phyloP scores from a whole-genome alignment of 768 basidiomycete genomes.

The Tulasnella sp. region DNA sequence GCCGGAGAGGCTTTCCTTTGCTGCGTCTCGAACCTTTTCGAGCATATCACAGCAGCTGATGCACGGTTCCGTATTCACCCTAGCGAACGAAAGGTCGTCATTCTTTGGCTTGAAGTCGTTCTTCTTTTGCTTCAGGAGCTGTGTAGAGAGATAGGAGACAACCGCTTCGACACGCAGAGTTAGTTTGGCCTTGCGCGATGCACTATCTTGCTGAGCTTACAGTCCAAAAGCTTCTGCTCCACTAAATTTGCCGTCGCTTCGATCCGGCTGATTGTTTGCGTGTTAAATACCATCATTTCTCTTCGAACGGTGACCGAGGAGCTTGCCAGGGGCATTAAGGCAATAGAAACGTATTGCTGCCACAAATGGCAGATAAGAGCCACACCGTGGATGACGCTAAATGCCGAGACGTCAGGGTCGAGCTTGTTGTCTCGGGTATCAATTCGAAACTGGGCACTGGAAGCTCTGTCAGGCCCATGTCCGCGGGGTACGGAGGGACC shows the following conservation, averaged over 20 bases:
- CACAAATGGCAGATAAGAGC: constrained; percentile 91
- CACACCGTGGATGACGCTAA: constrained; percentile 52
- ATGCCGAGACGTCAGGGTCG: constrained; percentile 64
- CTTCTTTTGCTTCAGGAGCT: constrained; percentile 85
- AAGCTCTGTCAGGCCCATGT: neutral
- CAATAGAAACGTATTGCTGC: constrained; percentile 92
- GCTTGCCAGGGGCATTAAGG: constrained; percentile 70
- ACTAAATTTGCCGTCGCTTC: constrained; percentile 73
- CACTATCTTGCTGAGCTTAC: constrained; percentile 33
- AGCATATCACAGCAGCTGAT: constrained; percentile 71
- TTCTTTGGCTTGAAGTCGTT: constrained; percentile 95
- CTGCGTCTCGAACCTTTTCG: constrained; percentile 66
- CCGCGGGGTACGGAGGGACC: constrained; percentile 24
- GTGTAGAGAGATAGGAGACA: constrained; percentile 56
- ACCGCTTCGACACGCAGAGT: constrained; percentile 37
- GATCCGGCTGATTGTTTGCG: constrained; percentile 69
- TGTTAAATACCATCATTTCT: constrained; percentile 89
- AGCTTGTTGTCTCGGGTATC: constrained; percentile 60
- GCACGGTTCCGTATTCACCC: constrained; percentile 92
- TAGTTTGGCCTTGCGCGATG: neutral
- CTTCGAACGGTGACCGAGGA: constrained; percentile 76
- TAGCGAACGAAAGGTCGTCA: constrained; percentile 87
- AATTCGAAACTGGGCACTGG: constrained; percentile 56
- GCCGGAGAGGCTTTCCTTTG: constrained; percentile 67
- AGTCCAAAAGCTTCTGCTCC: constrained; percentile 68